phyloP scores from a whole-genome alignment of 2,329 filamentous ascomycete genomes.

The Ilyonectria robusta region DNA sequence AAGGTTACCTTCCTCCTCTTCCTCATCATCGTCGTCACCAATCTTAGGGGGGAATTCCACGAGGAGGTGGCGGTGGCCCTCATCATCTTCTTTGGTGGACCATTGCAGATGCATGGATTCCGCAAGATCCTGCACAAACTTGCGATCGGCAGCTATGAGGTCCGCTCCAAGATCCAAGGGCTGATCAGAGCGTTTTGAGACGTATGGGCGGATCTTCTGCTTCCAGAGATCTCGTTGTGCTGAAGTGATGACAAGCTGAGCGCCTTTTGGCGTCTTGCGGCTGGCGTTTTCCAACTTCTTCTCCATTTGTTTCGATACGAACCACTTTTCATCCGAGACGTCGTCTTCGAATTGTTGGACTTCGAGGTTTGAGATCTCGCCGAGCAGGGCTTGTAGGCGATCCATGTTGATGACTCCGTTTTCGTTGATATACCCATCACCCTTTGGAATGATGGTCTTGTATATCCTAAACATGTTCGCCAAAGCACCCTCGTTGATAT shows the following conservation, averaged over 20 bases:
- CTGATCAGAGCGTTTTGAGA: constrained; percentile 75
- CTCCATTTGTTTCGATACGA: constrained; percentile 85
- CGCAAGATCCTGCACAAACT: constrained; percentile 92
- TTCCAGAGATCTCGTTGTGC: constrained; percentile 87
- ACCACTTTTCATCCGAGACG: constrained; percentile 90
- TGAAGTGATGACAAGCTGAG: constrained; percentile 80
- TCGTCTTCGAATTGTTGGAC: constrained; percentile 94
- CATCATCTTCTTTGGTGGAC: constrained; percentile 70
- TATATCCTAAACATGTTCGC: constrained; percentile 98
- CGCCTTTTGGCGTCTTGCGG: constrained; percentile 67
- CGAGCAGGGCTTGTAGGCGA: constrained; percentile 82
- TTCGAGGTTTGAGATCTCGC: constrained; percentile 90
- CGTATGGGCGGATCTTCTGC: constrained; percentile 83
- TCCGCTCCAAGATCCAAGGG: constrained; percentile 81
- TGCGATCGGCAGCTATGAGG: constrained; percentile 87
- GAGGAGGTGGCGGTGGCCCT: constrained; percentile 67
- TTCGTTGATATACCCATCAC: constrained; percentile 97
- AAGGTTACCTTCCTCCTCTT: constrained; percentile 83
- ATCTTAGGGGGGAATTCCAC: constrained; percentile 63
- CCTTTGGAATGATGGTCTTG: constrained; percentile 88
- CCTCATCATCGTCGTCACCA: constrained; percentile 59
- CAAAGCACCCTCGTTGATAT: constrained; percentile 98
- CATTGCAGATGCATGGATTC: constrained; percentile 70
- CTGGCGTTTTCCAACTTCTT: constrained; percentile 70
- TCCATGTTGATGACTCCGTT: constrained; percentile 91